A percentile compares a stretch with the other conserved stretches of the same genome.
Evolutionary conservation across 176 grass and related monocot species (phyloP).

Genomic region (Themeda triandra): DNA sequence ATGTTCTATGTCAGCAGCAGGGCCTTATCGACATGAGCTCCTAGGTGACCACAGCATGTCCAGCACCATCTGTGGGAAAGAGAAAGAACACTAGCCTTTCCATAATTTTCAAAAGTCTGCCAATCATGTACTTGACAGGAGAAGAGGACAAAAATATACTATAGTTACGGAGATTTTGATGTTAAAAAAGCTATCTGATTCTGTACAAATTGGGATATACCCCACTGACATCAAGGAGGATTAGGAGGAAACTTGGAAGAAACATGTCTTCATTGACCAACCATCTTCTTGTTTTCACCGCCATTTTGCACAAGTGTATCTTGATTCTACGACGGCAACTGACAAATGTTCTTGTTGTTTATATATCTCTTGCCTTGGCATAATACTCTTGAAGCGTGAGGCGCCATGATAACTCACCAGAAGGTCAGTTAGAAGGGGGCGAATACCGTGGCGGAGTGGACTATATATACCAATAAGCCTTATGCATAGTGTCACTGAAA

Average conservation of each 20-base stretch:
- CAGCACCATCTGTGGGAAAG: neutral
- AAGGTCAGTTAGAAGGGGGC: neutral
- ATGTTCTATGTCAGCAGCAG: neutral
- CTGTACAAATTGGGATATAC: neutral
- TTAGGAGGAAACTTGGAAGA: neutral
- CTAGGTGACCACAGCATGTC: too few relatives aligned
- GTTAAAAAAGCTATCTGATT: neutral
- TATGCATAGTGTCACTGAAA: too few relatives aligned
- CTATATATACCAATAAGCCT: too few relatives aligned
- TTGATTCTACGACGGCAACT: neutral
- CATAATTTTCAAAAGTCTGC: too few relatives aligned
- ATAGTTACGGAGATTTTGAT: neutral
- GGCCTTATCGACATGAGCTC: neutral
- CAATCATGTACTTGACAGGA: neutral
- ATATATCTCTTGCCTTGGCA: slow-evolving; percentile 7
- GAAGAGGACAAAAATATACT: neutral
- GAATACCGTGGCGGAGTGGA: too few relatives aligned
- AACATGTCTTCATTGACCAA: neutral
- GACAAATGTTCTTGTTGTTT: slow-evolving; percentile 8
- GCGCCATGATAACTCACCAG: neutral
- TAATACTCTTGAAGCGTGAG: neutral
- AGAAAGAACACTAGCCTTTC: too few relatives aligned
- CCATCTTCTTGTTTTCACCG: slow-evolving; percentile 24
- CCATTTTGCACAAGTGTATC: neutral
- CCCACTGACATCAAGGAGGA: neutral